Evolutionary conservation across 805 yeast genomes (phyloP).

Genomic region (Kazachstania viticola): DNA sequence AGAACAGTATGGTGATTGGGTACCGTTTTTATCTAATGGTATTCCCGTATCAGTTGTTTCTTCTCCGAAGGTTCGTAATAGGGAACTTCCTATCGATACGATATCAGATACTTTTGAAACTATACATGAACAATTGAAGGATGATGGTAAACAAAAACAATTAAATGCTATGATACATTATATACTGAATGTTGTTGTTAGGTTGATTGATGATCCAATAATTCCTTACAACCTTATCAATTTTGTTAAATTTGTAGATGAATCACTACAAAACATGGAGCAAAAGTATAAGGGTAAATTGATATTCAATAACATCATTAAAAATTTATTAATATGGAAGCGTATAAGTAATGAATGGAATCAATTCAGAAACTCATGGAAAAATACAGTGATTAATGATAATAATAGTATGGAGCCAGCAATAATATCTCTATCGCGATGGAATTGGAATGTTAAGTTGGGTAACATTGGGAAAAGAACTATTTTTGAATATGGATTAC

Average conservation of each 20-base stretch:
- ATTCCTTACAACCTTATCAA: slow-evolving; percentile 51
- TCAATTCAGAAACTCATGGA: slow-evolving; percentile 53
- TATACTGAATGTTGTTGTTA: slow-evolving; percentile 38
- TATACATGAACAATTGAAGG: slow-evolving; percentile 30
- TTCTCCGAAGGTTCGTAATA: slow-evolving; percentile 6
- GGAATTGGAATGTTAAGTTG: slow-evolving; percentile 65
- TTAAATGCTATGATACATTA: slow-evolving; percentile 47
- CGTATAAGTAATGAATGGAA: slow-evolving; percentile 35
- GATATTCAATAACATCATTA: slow-evolving; percentile 21
- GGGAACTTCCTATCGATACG: slow-evolving; percentile 47
- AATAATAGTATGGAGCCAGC: slow-evolving; percentile 57
- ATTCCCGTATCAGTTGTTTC: slow-evolving; percentile 26
- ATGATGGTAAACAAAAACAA: slow-evolving; percentile 38
- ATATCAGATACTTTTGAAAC: slow-evolving; percentile 54
- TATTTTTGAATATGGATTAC: slow-evolving; percentile 32
- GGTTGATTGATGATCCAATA: slow-evolving; percentile 60
- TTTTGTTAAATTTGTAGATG: slow-evolving; percentile 33
- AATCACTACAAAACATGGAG: slow-evolving; percentile 35
- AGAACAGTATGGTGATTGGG: slow-evolving; percentile 42
- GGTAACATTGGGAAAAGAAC: slow-evolving; percentile 41
- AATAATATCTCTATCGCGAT: slow-evolving; percentile 49
- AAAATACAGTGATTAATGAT: slow-evolving; percentile 29
- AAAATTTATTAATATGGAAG: slow-evolving; percentile 31
- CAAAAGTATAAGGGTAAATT: slow-evolving; percentile 12
- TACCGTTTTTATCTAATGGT: slow-evolving; percentile 53